A percentile compares a stretch with the other conserved stretches of the same genome.
phyloP scores from a whole-genome alignment of 164 flowering plant species.

The Umbilicus rupestris region DNA sequence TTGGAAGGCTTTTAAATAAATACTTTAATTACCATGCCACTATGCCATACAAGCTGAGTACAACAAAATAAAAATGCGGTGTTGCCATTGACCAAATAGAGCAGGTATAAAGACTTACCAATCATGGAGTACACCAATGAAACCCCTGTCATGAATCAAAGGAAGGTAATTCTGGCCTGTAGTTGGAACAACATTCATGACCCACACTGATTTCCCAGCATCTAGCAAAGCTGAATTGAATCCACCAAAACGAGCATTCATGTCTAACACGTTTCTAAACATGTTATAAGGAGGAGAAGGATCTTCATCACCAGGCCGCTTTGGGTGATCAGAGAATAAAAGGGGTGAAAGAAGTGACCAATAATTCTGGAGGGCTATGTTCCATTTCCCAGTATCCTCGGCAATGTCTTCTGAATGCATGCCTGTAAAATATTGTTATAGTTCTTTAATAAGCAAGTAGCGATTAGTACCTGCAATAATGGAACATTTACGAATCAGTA shows the following conservation, averaged over 20 bases:
- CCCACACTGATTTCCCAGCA: slow-evolving; percentile 81
- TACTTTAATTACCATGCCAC: no score
- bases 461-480: background rate
- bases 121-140: slow-evolving; percentile 82
- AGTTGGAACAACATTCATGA: slow-evolving; percentile 95
- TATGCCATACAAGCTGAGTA: background rate
- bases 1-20: no score
- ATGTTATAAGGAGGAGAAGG: slow-evolving; percentile 95
- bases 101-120: slow-evolving; percentile 43
- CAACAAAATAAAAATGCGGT: no score
- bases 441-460: background rate
- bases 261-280: slow-evolving; percentile 93
- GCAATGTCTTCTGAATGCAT: slow-evolving; percentile 53
- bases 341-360: slow-evolving; percentile 97
- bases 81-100: background rate
- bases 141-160: slow-evolving; percentile 81
- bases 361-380: slow-evolving; percentile 47
- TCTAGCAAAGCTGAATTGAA: slow-evolving; percentile 78
- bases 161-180: slow-evolving; percentile 69
- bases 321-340: slow-evolving; percentile 97
- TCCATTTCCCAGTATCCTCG: slow-evolving; percentile 61
- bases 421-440: slow-evolving; percentile 29
- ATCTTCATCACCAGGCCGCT: slow-evolving; percentile 98
- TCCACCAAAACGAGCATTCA: slow-evolving; percentile 82
- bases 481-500: background rate